Evolutionary conservation across 495 filamentous ascomycete species (phyloP).

Genomic region (Tirmania nivea): DNA sequence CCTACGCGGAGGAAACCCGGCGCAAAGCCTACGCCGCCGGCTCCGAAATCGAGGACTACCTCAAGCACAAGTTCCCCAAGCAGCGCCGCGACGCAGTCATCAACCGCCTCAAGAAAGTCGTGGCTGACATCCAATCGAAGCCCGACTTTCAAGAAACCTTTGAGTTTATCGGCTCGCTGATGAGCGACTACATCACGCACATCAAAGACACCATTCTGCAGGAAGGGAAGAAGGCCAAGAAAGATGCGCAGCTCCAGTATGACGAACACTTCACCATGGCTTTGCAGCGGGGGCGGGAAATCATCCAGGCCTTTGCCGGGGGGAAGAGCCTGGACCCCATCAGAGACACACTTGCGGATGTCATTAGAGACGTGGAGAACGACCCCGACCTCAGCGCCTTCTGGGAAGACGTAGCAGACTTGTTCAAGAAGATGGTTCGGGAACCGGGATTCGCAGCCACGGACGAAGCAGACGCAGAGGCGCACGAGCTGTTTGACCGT

Average conservation of each 20-base stretch:
- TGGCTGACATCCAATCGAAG: constrained; percentile 13
- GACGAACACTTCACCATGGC: background rate
- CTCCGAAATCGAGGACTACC: constrained; percentile 15
- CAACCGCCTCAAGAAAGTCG: constrained; percentile 12
- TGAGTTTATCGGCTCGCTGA: constrained; percentile 14
- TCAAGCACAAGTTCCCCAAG: constrained; percentile 18
- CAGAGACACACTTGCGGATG: constrained; percentile 6
- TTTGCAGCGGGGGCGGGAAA: constrained; percentile 8
- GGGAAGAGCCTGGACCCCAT: constrained; percentile 14
- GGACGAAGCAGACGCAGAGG: constrained; percentile 16
- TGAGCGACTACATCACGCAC: constrained; percentile 5
- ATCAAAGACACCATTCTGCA: constrained; percentile 4
- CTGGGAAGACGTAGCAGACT: constrained; percentile 5
- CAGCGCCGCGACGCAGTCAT: constrained; percentile 17
- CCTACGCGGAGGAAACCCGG: constrained; percentile 4
- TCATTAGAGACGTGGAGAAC: constrained; percentile 12
- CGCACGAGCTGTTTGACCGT: constrained; percentile 15
- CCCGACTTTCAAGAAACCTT: constrained; percentile 15
- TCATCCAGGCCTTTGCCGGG: constrained; percentile 16
- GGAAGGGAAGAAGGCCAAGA: constrained; percentile 6
- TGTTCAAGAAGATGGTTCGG: constrained; percentile 12
- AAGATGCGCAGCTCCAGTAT: background rate
- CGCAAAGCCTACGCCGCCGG: constrained; percentile 5
- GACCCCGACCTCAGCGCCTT: constrained; percentile 15
- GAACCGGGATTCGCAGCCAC: constrained; percentile 12